Base-by-base conservation (phyloP, 768 basidiomycete species). In the Leccinum variicolor region DNA sequence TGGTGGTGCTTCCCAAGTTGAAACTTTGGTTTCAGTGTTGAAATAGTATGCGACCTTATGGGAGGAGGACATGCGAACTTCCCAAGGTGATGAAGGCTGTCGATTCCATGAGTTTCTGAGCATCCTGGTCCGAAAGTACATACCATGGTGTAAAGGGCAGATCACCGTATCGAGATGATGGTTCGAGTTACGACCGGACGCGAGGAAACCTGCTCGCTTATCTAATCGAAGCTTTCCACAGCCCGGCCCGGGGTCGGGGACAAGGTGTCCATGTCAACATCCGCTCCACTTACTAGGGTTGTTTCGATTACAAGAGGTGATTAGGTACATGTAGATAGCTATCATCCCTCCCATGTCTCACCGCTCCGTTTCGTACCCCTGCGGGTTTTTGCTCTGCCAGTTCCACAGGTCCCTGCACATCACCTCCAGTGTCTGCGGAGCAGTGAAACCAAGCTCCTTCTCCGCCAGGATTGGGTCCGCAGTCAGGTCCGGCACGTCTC, bases 331-430 rank as follows among this genome's bases (percentile, higher is more conserved):
- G 46, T 68, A 68, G 59, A 53, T 17, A 19, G 14, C 11, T 55
- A 55, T 46, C 45, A 29, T 29, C 4, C 17, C 49, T n/a, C 19
- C 26, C 43, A 47, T 52, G 48, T 41, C 48, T 71, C 57, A 68
- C 41, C 60, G 65, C 65, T 66, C 55, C 52, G 74, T 74, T 25
- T 8, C 55, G 61, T 91, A 97, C 3, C 94, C 94, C 29, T 82
- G 69, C 7, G 90, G 92, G 66, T 97, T 92, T 72, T 85, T 91
- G n/a, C 84, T 85, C 77, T 98, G 96, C 93, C 95, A 99, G 76
- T 95, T 95, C 97, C 97, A 98, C 65, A 97, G 78, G 74, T 99
- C 97, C 55, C 84, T 79, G 74, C 97, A 98, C 93, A 98, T 98
- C 55, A 87, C 86, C 61, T 94, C 88, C 47, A 99, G 80, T 64